phyloP scores from a whole-genome alignment of 2,329 filamentous ascomycete species.

The Fusarium oxysporum region DNA sequence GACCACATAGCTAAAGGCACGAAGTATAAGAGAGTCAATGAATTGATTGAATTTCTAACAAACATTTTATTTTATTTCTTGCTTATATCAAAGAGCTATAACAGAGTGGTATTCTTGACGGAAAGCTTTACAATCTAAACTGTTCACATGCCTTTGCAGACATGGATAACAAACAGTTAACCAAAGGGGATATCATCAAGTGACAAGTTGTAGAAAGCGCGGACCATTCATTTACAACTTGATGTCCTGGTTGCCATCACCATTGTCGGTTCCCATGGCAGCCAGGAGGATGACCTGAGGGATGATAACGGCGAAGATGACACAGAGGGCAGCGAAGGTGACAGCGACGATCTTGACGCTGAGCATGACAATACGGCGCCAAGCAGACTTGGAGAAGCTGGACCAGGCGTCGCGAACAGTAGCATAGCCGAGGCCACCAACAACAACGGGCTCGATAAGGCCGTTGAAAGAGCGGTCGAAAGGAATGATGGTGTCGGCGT shows the following conservation, averaged over 20 bases:
- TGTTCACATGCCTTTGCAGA: background rate
- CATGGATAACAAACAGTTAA: background rate
- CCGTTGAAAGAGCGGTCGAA: conserved; percentile 90
- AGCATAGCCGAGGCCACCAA: conserved; percentile 78
- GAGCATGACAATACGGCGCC: conserved; percentile 78
- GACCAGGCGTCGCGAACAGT: conserved; percentile 82
- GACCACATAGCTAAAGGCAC: conserved; percentile 46
- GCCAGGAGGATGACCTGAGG: conserved; percentile 62
- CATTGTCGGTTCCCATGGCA: conserved; percentile 7
- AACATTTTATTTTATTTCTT: conserved; percentile 18
- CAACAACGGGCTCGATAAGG: conserved; percentile 77
- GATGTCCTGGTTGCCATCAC: background rate
- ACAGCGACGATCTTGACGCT: conserved; percentile 78
- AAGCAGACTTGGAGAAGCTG: conserved; percentile 78
- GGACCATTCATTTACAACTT: conserved; percentile 16
- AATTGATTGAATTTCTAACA: conserved; percentile 38
- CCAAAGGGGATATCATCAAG: background rate
- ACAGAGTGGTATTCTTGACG: background rate
- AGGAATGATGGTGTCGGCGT: conserved; percentile 85
- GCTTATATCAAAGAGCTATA: conserved; percentile 8
- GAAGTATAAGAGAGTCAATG: conserved; percentile 41
- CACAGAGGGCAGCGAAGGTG: conserved; percentile 57
- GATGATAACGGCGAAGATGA: conserved; percentile 62
- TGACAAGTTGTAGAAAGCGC: background rate
- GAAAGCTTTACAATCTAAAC: conserved; percentile 7